Evolutionary conservation across 2,329 filamentous ascomycete genomes (phyloP).

Genomic region (Uncinocarpus reesii): DNA sequence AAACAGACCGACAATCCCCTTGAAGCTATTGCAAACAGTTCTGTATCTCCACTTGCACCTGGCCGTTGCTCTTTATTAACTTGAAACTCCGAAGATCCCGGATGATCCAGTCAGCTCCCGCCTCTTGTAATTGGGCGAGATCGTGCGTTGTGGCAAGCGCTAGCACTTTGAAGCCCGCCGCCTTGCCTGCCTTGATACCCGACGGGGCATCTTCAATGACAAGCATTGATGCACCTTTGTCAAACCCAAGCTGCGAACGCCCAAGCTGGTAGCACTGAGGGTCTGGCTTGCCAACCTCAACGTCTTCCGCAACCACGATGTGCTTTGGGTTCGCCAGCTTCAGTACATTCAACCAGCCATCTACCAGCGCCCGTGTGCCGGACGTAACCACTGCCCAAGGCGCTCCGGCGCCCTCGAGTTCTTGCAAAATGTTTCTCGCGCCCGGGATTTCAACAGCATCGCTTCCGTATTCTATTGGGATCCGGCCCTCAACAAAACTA

Average conservation of each 20-base stretch:
- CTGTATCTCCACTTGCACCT: constrained; percentile 56
- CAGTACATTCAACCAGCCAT: constrained; percentile 61
- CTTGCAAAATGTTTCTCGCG: constrained; percentile 57
- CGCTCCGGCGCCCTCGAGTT: constrained; percentile 51
- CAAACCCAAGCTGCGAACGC: constrained; percentile 47
- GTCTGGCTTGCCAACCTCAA: constrained; percentile 65
- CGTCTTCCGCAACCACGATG: constrained; percentile 66
- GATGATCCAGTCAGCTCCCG: constrained; percentile 82
- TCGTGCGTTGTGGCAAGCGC: constrained; percentile 79
- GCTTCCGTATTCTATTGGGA: constrained; percentile 65
- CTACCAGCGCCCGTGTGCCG: constrained; percentile 55
- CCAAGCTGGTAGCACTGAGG: constrained; percentile 64
- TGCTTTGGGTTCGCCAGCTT: constrained; percentile 54
- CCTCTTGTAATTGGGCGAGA: constrained; percentile 57
- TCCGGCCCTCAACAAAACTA: constrained; percentile 61
- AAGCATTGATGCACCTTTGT: constrained; percentile 47
- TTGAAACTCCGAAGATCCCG: constrained; percentile 64
- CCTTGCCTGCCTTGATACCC: constrained; percentile 72
- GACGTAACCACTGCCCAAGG: constrained; percentile 81
- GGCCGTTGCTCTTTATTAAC: constrained; percentile 49
- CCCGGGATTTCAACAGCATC: constrained; percentile 82
- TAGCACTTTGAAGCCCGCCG: constrained; percentile 72
- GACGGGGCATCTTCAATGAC: constrained; percentile 86
- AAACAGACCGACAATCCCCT: too few relatives aligned
- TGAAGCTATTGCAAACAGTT: constrained; percentile 41